These are phyloP conservation scores for Curvularia verruculosa DNA, from an alignment of 2,329 filamentous ascomycete species.

Conservation along the genomic window DNA sequence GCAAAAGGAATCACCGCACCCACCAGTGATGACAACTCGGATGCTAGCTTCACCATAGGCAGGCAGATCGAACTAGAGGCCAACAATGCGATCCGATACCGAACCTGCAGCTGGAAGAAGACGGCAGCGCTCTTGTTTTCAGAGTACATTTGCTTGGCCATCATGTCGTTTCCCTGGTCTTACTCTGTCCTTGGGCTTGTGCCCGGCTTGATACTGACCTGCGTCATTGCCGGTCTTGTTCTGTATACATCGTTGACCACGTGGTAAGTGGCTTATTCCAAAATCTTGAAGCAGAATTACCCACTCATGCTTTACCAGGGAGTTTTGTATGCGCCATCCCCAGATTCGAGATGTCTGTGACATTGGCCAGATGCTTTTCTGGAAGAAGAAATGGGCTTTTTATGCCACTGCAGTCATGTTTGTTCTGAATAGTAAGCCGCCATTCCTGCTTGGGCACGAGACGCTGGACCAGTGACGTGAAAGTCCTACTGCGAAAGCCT, in stretches of 20 bases:
- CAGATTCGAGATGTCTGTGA: slow-evolving; percentile 93
- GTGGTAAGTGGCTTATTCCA: slow-evolving; percentile 57
- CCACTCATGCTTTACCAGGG: slow-evolving; percentile 59
- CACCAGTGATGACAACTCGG: slow-evolving; percentile 40
- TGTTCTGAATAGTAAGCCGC: slow-evolving; percentile 88
- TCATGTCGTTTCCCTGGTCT: slow-evolving; percentile 96
- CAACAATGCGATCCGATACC: slow-evolving; percentile 82
- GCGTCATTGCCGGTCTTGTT: slow-evolving; percentile 77
- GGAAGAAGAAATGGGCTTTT: slow-evolving; percentile 76
- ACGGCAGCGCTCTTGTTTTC: slow-evolving; percentile 89
- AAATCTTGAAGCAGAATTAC: not conserved
- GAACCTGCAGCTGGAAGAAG: slow-evolving; percentile 95
- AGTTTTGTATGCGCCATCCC: slow-evolving; percentile 88
- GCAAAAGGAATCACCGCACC: slow-evolving; percentile 48
- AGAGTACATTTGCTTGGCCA: slow-evolving; percentile 90
- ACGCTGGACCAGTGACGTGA: not conserved
- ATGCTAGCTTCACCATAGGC: slow-evolving; percentile 56
- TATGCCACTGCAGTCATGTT: slow-evolving; percentile 82
- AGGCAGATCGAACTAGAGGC: slow-evolving; percentile 79
- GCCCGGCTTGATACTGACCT: slow-evolving; percentile 82
- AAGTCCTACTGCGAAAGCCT: not conserved
- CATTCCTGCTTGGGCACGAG: slow-evolving; percentile 8
- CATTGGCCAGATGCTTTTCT: slow-evolving; percentile 94
- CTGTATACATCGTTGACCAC: slow-evolving; percentile 78
- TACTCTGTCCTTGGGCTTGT: slow-evolving; percentile 88